Percentiles rank a stretch among this genome's conserved stretches.
phyloP scores from a whole-genome alignment of 2,329 filamentous ascomycete genomes.

The Trichoderma asperellum region DNA sequence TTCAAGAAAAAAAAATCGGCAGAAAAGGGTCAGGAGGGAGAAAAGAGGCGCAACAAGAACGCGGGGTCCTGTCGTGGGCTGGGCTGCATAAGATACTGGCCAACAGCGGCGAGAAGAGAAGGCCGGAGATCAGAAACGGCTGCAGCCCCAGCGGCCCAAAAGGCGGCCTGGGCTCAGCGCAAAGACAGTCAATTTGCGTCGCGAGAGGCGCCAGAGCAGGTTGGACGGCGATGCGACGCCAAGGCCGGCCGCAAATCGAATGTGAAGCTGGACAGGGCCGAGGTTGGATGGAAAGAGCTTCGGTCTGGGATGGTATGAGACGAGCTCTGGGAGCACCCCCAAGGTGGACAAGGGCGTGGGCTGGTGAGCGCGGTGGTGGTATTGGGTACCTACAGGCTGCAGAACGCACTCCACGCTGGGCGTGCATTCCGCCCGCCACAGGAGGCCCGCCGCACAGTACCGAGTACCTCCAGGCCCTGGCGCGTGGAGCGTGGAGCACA shows the following conservation, averaged over 20 bases:
- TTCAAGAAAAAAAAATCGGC: conserved; percentile 22
- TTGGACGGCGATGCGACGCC: conserved; percentile 17
- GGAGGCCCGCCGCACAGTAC: background rate
- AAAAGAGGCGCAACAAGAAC: conserved; percentile 24
- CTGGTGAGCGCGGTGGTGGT: background rate
- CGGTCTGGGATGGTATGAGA: conserved; percentile 20
- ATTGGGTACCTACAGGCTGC: conserved; percentile 1
- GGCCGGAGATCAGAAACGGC: conserved; percentile 19
- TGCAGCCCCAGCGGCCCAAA: conserved; percentile 25
- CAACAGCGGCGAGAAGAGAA: conserved; percentile 4
- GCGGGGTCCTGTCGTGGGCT: conserved; percentile 23
- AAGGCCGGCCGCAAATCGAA: conserved; percentile 11
- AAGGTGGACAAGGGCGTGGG: conserved; percentile 20
- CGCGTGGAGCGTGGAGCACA: background rate
- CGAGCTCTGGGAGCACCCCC: background rate
- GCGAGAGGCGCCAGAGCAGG: conserved; percentile 19
- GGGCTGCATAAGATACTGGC: conserved; percentile 1
- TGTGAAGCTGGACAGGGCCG: conserved; percentile 12
- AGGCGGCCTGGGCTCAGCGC: conserved; percentile 25
- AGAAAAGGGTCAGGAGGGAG: conserved; percentile 6
- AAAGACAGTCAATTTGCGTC: conserved; percentile 27
- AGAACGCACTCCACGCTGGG: conserved; percentile 9
- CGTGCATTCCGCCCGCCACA: background rate
- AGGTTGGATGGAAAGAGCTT: conserved; percentile 24
- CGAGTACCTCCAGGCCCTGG: background rate